Evolutionary conservation across 441 rosid species (phyloP).

Genomic region (Breynia disticha): DNA sequence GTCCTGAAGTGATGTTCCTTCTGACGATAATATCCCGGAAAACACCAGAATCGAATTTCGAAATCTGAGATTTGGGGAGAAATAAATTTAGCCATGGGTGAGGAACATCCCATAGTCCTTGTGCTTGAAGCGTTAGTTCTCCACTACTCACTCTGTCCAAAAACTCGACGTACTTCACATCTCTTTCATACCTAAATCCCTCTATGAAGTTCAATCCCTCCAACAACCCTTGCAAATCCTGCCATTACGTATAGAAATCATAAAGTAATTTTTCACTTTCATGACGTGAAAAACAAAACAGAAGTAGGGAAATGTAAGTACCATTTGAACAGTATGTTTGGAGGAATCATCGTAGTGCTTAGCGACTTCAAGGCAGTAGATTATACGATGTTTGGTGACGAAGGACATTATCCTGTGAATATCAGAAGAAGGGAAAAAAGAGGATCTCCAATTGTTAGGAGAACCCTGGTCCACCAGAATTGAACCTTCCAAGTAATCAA

Average conservation of each 20-base stretch:
- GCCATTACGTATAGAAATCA: no score
- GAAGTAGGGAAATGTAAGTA: slow-evolving; percentile 2
- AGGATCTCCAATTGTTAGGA: slow-evolving; percentile 62
- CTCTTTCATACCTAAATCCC: slow-evolving; percentile 43
- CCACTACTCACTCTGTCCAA: slow-evolving; percentile 66
- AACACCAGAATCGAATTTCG: slow-evolving; percentile 53
- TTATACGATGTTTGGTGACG: slow-evolving; percentile 39
- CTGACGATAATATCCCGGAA: slow-evolving; percentile 51
- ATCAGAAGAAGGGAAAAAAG: slow-evolving; percentile 59
- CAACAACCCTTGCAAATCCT: slow-evolving; percentile 43
- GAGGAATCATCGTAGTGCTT: slow-evolving; percentile 51
- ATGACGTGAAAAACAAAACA: no score
- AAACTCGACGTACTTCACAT: slow-evolving; percentile 54
- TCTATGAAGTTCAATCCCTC: slow-evolving; percentile 31
- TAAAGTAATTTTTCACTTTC: no score
- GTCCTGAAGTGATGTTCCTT: slow-evolving; percentile 56
- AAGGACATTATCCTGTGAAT: slow-evolving; percentile 45
- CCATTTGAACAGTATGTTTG: slow-evolving; percentile 35
- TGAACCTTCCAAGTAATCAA: slow-evolving; percentile 79
- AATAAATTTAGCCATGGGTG: slow-evolving; percentile 95
- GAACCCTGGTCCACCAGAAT: slow-evolving; percentile 51
- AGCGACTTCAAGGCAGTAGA: slow-evolving; percentile 80
- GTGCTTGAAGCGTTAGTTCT: slow-evolving; percentile 49
- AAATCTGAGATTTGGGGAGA: slow-evolving; percentile 57
- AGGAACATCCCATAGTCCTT: slow-evolving; percentile 89